Evolutionary conservation across 2,329 filamentous ascomycete species (phyloP), one percentile per base, ranked within the genome.

Genomic region (Lizonia empirigonia): DNA sequence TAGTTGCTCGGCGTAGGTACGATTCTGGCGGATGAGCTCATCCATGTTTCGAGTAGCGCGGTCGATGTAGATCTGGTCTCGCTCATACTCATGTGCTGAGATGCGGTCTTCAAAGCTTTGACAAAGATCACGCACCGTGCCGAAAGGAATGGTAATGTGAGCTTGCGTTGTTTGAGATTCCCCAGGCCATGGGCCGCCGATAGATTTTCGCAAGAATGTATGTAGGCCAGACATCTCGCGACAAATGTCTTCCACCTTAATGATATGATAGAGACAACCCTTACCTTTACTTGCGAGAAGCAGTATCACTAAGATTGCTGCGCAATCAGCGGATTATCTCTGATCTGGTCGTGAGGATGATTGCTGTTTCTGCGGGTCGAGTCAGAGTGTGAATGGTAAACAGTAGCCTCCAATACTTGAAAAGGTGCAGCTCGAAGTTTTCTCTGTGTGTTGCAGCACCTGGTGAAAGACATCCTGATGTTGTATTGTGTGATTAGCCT

Each of bases 1-100:
- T 12, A 53, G 19, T 10, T 40, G 39, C 15, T 35, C 32, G n/a
- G 34, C 44, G n/a, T 53, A 53, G 9, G 30, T 40, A 26, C 36
- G 36, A 4, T 33, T 35, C 6, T 37, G 44, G 13, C 16, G 23
- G 6, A 24, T 20, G 22, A 53, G 39, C 27, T 26, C 2, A 4
- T 15, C 3, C 26, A 40, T 24, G 23, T 53, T 49, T 9, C 12
- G n/a, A 8, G 7, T 4, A 18, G 32, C 32, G 8, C 45, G 45
- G 19, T n/a, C 4, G n/a, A 49, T 42, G 20, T 49, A 49, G 24
- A 49, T 10, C 6, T 5, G 2, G 7, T 49, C 37, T 1, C 2
- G 19, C 10, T 49, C 37, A n/a, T 37, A 42, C 3, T 19, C n/a
- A 23, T 49, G 30, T 30, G n/a, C n/a, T 29, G 45, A 27, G 7